Conservation (phyloP, 805 yeast species). For the Candida golubevii region DNA sequence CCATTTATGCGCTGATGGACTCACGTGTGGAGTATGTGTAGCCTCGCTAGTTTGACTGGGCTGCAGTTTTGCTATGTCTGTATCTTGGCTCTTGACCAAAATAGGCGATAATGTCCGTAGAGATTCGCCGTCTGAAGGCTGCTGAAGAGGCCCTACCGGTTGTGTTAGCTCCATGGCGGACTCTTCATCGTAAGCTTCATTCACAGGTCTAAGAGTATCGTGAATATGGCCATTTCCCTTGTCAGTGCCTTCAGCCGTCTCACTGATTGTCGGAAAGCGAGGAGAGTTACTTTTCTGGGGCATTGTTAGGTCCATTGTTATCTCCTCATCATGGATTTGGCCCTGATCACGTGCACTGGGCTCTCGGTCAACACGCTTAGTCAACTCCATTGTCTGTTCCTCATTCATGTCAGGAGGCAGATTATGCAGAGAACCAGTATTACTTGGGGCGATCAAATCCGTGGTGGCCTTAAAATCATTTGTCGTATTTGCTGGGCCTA, state of each 20-base stretch:
- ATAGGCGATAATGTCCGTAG: neutral
- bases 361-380: neutral
- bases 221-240: neutral
- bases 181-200: neutral
- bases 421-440: neutral
- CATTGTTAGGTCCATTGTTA: conserved; percentile 25
- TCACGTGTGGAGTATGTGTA: no score
- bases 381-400: conserved; percentile 16
- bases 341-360: neutral
- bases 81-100: conserved; percentile 1
- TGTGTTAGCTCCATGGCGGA: conserved; percentile 12
- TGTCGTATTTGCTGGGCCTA: neutral
- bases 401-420: neutral
- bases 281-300: conserved; percentile 7
- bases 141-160: neutral
- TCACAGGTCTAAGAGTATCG: neutral
- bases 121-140: neutral
- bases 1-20: no score
- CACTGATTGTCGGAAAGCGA: no score
- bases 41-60: neutral
- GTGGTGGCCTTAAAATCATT: neutral
- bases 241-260: neutral
- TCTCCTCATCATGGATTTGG: conserved; percentile 8
- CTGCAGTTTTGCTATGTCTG: neutral
- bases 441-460: neutral